phyloP scores from a whole-genome alignment of 352 stramenopile species.

The Albugo laibachii region DNA sequence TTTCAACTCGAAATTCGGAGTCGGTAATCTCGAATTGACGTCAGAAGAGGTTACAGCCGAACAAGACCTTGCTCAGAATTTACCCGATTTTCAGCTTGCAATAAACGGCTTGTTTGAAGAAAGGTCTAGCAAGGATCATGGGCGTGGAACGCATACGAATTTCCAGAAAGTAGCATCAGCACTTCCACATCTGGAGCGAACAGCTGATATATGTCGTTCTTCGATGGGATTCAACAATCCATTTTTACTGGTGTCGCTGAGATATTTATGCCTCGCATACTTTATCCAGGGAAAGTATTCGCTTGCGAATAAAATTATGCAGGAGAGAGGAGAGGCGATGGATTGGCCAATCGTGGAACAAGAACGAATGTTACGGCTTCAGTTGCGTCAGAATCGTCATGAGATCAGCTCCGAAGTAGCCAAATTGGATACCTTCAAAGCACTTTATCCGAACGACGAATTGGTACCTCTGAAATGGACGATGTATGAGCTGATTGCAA shows the following conservation, averaged over 20 bases:
- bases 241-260: conserved; percentile 34
- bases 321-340: conserved; percentile 49
- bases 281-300: conserved; percentile 40
- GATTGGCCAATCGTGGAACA: conserved; percentile 45
- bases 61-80: conserved; percentile 27
- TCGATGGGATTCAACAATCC: conserved; percentile 54
- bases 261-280: conserved; percentile 34
- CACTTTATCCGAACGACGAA: conserved; percentile 31
- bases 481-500: conserved; percentile 45
- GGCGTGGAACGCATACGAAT: conserved; percentile 1
- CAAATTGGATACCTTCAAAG: conserved; percentile 29
- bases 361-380: conserved; percentile 38
- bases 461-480: conserved; percentile 45
- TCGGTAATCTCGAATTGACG: conserved; percentile 35
- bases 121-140: conserved; percentile 12
- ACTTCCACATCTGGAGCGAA: conserved; percentile 31
- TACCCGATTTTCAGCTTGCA: conserved; percentile 55
- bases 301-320: conserved; percentile 28
- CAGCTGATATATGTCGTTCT: conserved; percentile 54
- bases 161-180: conserved; percentile 30
- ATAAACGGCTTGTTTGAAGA: conserved; percentile 26
- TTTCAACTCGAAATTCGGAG: conserved; percentile 32
- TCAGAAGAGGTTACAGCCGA: conserved; percentile 46
- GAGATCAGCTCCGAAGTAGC: conserved; percentile 24
- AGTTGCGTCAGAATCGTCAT: conserved; percentile 32